Conservation (phyloP, 2,329 filamentous ascomycete genomes). For the Aurifilum marmelostoma region DNA sequence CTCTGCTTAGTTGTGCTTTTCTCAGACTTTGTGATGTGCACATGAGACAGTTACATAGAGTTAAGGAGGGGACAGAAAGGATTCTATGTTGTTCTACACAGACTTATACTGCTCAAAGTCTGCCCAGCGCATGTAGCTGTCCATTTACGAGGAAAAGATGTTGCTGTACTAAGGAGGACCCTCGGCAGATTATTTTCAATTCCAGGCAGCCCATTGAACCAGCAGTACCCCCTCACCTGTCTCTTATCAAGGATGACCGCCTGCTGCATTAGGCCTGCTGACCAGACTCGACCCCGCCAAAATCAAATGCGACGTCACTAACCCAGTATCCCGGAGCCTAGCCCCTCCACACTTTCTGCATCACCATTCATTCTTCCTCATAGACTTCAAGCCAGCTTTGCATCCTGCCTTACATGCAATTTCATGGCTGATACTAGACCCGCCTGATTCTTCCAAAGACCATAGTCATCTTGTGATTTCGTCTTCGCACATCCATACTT, state of each 20-base stretch:
- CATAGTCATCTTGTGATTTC: background rate
- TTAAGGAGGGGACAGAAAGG: background rate
- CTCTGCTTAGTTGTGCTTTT: no score
- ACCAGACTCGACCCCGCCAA: conserved; percentile 14
- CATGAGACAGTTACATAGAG: background rate
- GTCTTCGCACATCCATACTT: background rate
- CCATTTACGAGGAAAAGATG: background rate
- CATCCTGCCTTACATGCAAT: background rate
- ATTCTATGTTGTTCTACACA: background rate
- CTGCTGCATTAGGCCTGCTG: conserved; percentile 14
- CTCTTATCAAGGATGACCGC: conserved; percentile 11
- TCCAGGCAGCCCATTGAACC: conserved; percentile 8
- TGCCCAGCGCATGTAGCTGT: background rate
- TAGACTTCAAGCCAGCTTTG: background rate
- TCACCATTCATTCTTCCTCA: background rate
- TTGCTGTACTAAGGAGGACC: no score
- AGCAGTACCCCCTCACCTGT: background rate
- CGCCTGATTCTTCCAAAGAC: background rate
- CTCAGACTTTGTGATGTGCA: background rate
- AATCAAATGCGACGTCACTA: conserved; percentile 3
- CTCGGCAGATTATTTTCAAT: background rate
- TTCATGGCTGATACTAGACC: background rate
- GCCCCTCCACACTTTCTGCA: background rate
- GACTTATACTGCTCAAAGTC: background rate
- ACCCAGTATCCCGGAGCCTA: background rate